Base-by-base conservation (phyloP, 2,329 filamentous ascomycete genomes). In the Magnaporthiopsis rhizophila region DNA sequence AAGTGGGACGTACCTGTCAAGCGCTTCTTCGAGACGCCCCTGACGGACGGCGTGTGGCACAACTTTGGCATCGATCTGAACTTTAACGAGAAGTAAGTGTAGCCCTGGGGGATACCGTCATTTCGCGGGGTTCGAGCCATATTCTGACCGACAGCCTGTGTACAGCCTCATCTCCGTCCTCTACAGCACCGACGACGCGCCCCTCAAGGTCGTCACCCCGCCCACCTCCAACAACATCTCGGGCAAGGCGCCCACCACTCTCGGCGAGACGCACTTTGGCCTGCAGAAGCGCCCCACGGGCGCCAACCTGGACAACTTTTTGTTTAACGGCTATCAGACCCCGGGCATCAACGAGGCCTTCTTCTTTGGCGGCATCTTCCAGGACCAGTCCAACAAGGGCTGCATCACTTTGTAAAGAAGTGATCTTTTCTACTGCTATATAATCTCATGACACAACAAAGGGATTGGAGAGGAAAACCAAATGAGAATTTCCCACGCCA, bases 201-300 rank as follows among this genome's bases (percentile, higher is more conserved):
- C 58, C 58, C 58, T 60, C 11, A 34, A 36, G 58, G 5, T 60
- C 21, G 58, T 60, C 28, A 30, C 36, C 3, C 58, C 58, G 11
- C 30, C 58, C 1, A 60, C 58, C 28, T 11, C 30, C 58, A 60
- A 60, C 30, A 60, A 60, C 58, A n/a, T 60, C 58, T 60, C 58
- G 30, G 58, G 58, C 30, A 36, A 36, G 30, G 58, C 58, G 6
- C 58, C 58, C 8, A 60, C 58, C 13, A 60, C 58, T 6, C 30
- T 60, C 18, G 58, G 58, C 58, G 58, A 60, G 58, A 60, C 58
- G 58, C 58, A 60, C 30, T 60, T 60, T 60, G 58, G 58, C 30
- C 58, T 60, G 58, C 58, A 60, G 58, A 60, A 60, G 30, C 28
- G 58, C 18, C 58, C 58, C 21, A 28, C 34, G 30, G 58, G 58